Conservation (phyloP, 2,329 filamentous ascomycete species). For the Colletotrichum euphorbiae region DNA sequence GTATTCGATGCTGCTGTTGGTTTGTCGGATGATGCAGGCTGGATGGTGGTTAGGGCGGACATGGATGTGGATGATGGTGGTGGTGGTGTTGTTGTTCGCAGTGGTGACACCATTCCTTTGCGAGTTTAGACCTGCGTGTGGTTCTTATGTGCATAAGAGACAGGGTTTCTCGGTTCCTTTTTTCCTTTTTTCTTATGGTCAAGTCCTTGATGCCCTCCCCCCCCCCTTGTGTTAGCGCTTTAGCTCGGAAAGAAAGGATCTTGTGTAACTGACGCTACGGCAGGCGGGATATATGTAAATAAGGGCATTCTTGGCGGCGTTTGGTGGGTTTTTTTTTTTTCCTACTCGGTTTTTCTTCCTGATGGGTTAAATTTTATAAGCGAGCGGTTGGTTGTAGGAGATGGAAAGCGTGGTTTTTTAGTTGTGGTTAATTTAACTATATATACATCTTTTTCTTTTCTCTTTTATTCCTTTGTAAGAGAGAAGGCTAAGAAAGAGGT, state of each 20-base stretch:
- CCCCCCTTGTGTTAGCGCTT: background rate
- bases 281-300: background rate
- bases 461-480: no score
- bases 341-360: no score
- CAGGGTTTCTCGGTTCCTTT: conserved; percentile 7
- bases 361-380: no score
- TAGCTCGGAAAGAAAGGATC: conserved; percentile 15
- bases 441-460: no score
- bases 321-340: no score
- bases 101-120: conserved; percentile 33
- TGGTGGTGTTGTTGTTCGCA: background rate
- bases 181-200: background rate
- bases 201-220: no score
- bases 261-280: conserved; percentile 36
- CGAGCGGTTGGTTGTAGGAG: no score
- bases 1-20: conserved; percentile 7
- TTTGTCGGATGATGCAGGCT: conserved; percentile 10
- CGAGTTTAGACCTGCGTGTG: conserved; percentile 26
- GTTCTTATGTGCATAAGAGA: conserved; percentile 29
- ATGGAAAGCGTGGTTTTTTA: no score
- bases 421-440: no score
- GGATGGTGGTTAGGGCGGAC: background rate
- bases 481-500: no score
- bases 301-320: no score
- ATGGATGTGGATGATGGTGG: conserved; percentile 19